phyloP scores from a whole-genome alignment of 2,329 filamentous ascomycete genomes.

The Fusarium sp. region DNA sequence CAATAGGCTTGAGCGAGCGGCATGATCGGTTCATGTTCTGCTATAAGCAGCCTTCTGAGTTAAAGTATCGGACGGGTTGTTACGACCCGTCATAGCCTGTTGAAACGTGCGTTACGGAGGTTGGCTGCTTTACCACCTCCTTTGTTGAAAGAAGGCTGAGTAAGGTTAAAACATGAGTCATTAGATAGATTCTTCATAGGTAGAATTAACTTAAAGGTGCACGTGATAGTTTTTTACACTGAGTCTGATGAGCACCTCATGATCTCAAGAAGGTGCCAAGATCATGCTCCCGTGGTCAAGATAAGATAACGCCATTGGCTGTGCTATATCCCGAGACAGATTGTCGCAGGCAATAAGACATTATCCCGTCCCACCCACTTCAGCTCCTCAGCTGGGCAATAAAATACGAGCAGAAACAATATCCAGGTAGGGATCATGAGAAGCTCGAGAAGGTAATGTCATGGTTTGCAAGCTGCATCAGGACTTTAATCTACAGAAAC shows the following conservation, averaged over 20 bases:
- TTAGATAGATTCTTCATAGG: neutral
- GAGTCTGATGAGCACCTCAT: conserved; percentile 26
- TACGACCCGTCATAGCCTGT: conserved; percentile 26
- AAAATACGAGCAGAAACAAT: neutral
- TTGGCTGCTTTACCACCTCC: conserved; percentile 8
- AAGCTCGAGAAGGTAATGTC: no score
- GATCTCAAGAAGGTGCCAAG: conserved; percentile 24
- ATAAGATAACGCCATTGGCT: conserved; percentile 29
- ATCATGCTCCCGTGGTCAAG: conserved; percentile 38
- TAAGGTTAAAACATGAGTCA: conserved; percentile 7
- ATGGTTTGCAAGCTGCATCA: no score
- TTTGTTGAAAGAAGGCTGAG: neutral
- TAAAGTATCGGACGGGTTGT: conserved; percentile 11
- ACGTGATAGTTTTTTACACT: neutral
- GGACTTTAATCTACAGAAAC: no score
- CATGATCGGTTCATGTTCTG: neutral
- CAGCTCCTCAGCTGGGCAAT: conserved; percentile 4
- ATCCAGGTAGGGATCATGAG: no score
- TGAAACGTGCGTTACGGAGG: conserved; percentile 34
- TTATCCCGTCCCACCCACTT: conserved; percentile 27
- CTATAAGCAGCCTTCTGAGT: neutral
- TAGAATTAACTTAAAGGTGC: conserved; percentile 1
- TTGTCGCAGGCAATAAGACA: conserved; percentile 17
- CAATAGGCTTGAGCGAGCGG: neutral
- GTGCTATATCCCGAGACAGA: conserved; percentile 3